These are phyloP conservation scores for Marasmius oreades DNA, from an alignment of 1,284 basidiomycete genomes.

Conservation along the genomic window DNA sequence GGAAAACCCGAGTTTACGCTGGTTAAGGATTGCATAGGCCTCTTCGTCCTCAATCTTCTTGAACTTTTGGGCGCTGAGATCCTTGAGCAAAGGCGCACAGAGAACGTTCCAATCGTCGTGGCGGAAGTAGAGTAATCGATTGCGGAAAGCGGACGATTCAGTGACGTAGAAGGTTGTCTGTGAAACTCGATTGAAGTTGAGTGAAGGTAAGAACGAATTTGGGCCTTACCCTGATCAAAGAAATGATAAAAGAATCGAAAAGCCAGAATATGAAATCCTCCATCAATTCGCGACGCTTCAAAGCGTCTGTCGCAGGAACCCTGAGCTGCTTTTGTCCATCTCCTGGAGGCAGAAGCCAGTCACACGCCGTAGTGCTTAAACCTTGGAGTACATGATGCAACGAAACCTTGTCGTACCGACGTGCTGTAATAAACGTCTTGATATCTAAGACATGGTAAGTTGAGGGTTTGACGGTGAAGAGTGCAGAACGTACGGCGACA, in stretches of 20 bases:
- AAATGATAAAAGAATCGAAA: slow-evolving; percentile 82
- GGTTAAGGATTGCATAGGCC: slow-evolving; percentile 59
- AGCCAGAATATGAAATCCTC: slow-evolving; percentile 92
- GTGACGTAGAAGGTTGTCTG: slow-evolving; percentile 95
- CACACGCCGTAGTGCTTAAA: slow-evolving; percentile 72
- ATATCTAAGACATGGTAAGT: slow-evolving; percentile 50
- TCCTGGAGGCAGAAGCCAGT: slow-evolving; percentile 70
- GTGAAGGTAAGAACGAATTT: not conserved
- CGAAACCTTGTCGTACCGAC: slow-evolving; percentile 79
- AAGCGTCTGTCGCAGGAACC: slow-evolving; percentile 62
- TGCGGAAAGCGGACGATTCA: slow-evolving; percentile 86
- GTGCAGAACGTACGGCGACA: slow-evolving; percentile 49
- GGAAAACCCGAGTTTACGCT: slow-evolving; percentile 76
- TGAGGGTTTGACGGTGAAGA: not conserved
- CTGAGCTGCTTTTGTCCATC: slow-evolving; percentile 37
- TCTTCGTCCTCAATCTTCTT: slow-evolving; percentile 59
- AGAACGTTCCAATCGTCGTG: slow-evolving; percentile 92
- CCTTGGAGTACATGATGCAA: slow-evolving; percentile 82
- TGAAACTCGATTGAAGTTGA: not conserved
- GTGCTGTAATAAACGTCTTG: slow-evolving; percentile 65
- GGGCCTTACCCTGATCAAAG: slow-evolving; percentile 68
- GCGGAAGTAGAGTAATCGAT: slow-evolving; percentile 87
- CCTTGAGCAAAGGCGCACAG: slow-evolving; percentile 76
- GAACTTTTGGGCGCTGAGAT: slow-evolving; percentile 68
- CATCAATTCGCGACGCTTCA: slow-evolving; percentile 74